Conservation (phyloP, 306 rosid species). For the Fragaria iinumae region DNA sequence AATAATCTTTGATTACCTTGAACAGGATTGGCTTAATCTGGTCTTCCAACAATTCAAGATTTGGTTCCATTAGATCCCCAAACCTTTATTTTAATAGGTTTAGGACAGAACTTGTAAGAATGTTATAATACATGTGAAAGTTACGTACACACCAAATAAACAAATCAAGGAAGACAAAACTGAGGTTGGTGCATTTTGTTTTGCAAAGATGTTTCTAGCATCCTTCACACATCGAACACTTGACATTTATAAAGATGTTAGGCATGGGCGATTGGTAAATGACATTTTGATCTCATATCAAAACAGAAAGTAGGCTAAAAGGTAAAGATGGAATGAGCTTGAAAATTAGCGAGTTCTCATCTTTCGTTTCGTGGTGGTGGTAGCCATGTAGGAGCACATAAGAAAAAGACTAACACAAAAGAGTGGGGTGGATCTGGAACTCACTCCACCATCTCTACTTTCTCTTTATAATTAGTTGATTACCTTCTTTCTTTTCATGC, state of each 20-base stretch:
- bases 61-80: too few species aligned
- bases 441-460: conserved; percentile 45
- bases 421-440: conserved; percentile 34
- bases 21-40: too few species aligned
- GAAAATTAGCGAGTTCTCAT: neutral
- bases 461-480: conserved; percentile 22
- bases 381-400: conserved; percentile 54
- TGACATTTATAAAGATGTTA: neutral
- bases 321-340: neutral
- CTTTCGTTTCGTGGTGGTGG: conserved; percentile 27
- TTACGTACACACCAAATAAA: neutral
- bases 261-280: neutral
- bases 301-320: conserved; percentile 11
- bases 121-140: neutral
- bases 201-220: neutral
- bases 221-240: neutral
- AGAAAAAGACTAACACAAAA: neutral
- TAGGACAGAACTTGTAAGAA: neutral
- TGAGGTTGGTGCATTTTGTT: neutral
- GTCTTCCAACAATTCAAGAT: too few species aligned
- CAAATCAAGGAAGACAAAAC: neutral
- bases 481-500: conserved; percentile 35
- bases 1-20: too few species aligned
- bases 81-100: too few species aligned
- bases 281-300: conserved; percentile 1